Evolutionary conservation across 179 eudicot genomes (phyloP), one percentile per base, ranked within the genome.

Genomic region (Silene noctiflora): DNA sequence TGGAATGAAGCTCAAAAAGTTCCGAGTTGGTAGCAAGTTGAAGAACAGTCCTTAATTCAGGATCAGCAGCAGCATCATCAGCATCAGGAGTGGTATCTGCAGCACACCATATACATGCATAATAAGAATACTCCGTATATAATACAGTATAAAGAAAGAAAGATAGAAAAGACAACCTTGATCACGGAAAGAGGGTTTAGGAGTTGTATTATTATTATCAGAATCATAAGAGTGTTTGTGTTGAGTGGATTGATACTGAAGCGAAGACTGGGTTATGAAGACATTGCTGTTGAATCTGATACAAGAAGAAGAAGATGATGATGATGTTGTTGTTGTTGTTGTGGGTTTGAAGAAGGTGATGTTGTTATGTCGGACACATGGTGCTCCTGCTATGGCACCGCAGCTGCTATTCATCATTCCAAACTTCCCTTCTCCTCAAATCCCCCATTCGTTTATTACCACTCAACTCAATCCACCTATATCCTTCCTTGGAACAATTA

Each of bases 21-120:
- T 94, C 98, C 31, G 91, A 81, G 73, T 81, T 87, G 4, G 97
- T 88, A 24, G 98, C 98, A 44, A 94, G 87, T 76, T 92, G 87
- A 69, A 94, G 93, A 78, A 94, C 98, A 13, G 78, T 68, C 71
- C 88, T 82, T 71, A 94, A 85, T 76, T 94, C 98, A 35, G 91
- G 88, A 80, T 92, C 97, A 83, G 66, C 72, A 46, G 80, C 71
- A 84, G 77, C 31, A 69, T 42, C 63, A 39, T 3, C 3, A 66
- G 3, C 56, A 14, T 5, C 19, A 14, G 20, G 4, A 56, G 16
- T 20, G 44, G 25, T 7, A 16, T 1, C 25, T 62, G 22, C 22
- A 2, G 2, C 22, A 33, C 61, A 60, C 7, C 46, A 13, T 2
- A 11, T 0, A 21, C 0, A 21, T 19, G 44, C 1, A 4, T 13